Percentiles rank a stretch among this genome's conserved stretches.
These are phyloP conservation scores for Fraxinus velutina DNA, from an alignment of 305 asterid genomes.

Conservation along the genomic window DNA sequence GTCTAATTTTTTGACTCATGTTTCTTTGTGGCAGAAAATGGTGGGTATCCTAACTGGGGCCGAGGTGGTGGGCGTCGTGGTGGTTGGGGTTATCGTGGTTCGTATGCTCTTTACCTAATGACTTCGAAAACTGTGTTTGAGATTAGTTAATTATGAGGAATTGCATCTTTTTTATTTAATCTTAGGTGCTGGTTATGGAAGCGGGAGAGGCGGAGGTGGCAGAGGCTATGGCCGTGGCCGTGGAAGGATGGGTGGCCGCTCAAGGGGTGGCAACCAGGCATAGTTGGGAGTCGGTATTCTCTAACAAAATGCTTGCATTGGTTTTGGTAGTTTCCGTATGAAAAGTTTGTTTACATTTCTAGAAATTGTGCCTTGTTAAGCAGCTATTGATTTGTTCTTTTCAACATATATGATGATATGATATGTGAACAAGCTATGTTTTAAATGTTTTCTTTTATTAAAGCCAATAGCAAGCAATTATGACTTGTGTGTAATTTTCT, in stretches of 20 bases:
- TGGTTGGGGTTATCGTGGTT: slow-evolving; percentile 63
- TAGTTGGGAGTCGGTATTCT: slow-evolving; percentile 35
- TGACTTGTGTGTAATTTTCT: neutral
- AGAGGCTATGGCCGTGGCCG: slow-evolving; percentile 62
- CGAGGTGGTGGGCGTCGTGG: slow-evolving; percentile 53
- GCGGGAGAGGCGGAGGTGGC: slow-evolving; percentile 61
- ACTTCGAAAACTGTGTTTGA: neutral
- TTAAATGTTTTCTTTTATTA: slow-evolving; percentile 27
- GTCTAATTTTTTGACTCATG: neutral
- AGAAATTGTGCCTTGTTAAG: slow-evolving; percentile 38
- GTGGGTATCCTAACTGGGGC: slow-evolving; percentile 50
- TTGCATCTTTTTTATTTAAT: neutral
- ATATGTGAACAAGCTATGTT: slow-evolving; percentile 35
- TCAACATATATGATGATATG: slow-evolving; percentile 1
- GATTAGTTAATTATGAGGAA: neutral
- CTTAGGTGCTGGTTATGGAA: slow-evolving; percentile 55
- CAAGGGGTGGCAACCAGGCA: slow-evolving; percentile 56
- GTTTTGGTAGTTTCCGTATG: slow-evolving; percentile 34
- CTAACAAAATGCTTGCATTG: slow-evolving; percentile 34
- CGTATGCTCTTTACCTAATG: slow-evolving; percentile 22
- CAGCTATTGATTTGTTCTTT: slow-evolving; percentile 31
- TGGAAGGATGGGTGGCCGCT: slow-evolving; percentile 50
- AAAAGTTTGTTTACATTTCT: slow-evolving; percentile 36
- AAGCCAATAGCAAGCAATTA: slow-evolving; percentile 40
- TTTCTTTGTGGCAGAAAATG: slow-evolving; percentile 20